These are phyloP conservation scores for Ceratocystis albifundus DNA, from an alignment of 2,329 filamentous ascomycete species.

Conservation along the genomic window DNA sequence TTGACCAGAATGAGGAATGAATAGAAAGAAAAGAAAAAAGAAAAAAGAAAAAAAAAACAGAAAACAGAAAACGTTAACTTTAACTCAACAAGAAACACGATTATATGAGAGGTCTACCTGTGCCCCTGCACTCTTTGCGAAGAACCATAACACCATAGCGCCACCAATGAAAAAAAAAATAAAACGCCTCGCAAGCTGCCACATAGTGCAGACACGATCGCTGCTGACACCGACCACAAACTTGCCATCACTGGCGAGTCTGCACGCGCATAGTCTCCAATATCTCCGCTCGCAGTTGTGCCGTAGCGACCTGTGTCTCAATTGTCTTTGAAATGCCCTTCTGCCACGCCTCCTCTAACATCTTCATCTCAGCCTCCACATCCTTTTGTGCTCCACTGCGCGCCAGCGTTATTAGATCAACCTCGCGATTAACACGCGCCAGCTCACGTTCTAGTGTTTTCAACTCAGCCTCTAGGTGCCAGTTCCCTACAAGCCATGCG, in stretches of 20 bases:
- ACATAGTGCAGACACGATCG: neutral
- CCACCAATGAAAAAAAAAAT: neutral
- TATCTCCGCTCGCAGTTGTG: conserved; percentile 56
- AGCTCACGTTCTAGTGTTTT: conserved; percentile 62
- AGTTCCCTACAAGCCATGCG: conserved; percentile 80
- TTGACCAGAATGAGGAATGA: no score
- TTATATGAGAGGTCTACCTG: neutral
- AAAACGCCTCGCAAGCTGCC: neutral
- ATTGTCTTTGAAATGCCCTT: conserved; percentile 65
- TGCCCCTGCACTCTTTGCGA: neutral
- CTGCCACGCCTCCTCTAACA: conserved; percentile 68
- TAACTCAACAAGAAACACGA: neutral
- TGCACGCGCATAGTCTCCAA: conserved; percentile 46
- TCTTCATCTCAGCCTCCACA: conserved; percentile 58
- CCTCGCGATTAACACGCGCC: conserved; percentile 51
- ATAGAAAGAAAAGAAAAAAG: no score
- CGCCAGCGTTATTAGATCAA: conserved; percentile 61
- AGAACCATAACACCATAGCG: neutral
- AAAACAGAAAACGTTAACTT: no score
- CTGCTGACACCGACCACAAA: neutral
- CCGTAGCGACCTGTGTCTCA: conserved; percentile 76
- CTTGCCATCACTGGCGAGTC: neutral
- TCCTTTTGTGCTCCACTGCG: conserved; percentile 60
- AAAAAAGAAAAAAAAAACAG: no score
- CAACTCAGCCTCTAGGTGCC: conserved; percentile 62